Evolutionary conservation across 768 basidiomycete species (phyloP), one percentile per base, ranked within the genome.

Genomic region (Leccinum aurantiacum): DNA sequence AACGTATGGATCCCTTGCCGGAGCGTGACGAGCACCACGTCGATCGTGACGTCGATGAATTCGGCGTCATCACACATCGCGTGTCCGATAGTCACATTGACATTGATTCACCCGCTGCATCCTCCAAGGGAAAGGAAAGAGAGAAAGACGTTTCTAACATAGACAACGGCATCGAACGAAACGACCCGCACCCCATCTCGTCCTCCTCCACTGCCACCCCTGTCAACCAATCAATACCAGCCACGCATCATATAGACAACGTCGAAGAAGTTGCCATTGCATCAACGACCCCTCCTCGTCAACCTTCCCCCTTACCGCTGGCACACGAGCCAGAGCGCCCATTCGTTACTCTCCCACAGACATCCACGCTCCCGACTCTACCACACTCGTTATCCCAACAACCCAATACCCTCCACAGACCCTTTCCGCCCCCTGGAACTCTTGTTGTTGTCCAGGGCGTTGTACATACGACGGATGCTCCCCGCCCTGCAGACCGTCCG

Each of bases 371-470:
- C 15, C 59, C 62, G 47, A 55, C 63, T 41, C 66, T 63, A 52
- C 49, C 71, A 50, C 65, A 72, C 24, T 60, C 69, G 53, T 58
- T 67, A 37, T 53, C 70, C 33, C 67, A 71, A 29, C 66, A 64
- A 13, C 46, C 58, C 22, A 74, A 53, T 41, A 52, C 25, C 50
- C 57, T 19, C 44, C 64, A 61, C n/a, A 75, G 82, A 22, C 80
- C 80, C 57, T 89, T 89, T 68, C 88, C 88, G 37, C 85, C 88
- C 0, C 85, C 89, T 0, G 89, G 90, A 14, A 90, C 90, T 3
- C 80, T 92, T 3, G 90, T 92, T 25, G 88, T 92, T 37, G 90
- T 92, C 0, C 90, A 92, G 72, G 90, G 90, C 53, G 89, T 91
- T 44, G 89, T 91, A 1, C 89, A 91, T 62, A 90, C 89, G 1